phyloP scores from a whole-genome alignment of 495 filamentous ascomycete species.

The Massariosphaeria phaeospora region DNA sequence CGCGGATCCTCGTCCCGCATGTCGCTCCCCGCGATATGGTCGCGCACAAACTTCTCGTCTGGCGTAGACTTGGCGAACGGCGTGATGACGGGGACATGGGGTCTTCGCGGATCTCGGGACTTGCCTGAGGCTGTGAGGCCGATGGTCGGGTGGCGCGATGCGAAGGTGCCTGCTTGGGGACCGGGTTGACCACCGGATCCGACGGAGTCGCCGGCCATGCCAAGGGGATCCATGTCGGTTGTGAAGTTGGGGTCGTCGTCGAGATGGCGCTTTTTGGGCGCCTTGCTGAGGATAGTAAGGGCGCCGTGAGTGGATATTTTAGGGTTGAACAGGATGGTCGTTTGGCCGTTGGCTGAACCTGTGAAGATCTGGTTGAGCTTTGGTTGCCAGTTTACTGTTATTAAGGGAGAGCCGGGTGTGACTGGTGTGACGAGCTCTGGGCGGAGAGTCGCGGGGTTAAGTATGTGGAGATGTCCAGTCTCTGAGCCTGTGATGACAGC shows the following conservation, averaged over 20 bases:
- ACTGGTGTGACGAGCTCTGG: constrained; percentile 81
- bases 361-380: constrained; percentile 96
- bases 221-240: constrained; percentile 65
- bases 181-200: constrained; percentile 55
- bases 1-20: constrained; percentile 97
- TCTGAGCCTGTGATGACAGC: constrained; percentile 85
- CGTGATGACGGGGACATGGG: constrained; percentile 75
- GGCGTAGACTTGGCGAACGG: constrained; percentile 89
- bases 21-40: constrained; percentile 81
- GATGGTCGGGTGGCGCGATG: constrained; percentile 64
- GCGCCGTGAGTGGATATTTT: constrained; percentile 73
- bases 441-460: constrained; percentile 83
- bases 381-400: constrained; percentile 83
- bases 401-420: constrained; percentile 73
- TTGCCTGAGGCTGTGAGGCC: constrained; percentile 77
- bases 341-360: constrained; percentile 82
- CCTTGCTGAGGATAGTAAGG: constrained; percentile 83
- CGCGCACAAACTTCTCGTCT: constrained; percentile 80
- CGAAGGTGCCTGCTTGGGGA: constrained; percentile 47
- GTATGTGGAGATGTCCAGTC: constrained; percentile 81
- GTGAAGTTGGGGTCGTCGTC: constrained; percentile 86
- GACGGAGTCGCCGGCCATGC: constrained; percentile 77
- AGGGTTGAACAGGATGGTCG: constrained; percentile 87
- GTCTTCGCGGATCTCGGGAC: constrained; percentile 71
- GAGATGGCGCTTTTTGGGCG: constrained; percentile 88